Conservation (phyloP, 225 moss, liverwort and hornwort species). For the Marchantia paleacea region DNA sequence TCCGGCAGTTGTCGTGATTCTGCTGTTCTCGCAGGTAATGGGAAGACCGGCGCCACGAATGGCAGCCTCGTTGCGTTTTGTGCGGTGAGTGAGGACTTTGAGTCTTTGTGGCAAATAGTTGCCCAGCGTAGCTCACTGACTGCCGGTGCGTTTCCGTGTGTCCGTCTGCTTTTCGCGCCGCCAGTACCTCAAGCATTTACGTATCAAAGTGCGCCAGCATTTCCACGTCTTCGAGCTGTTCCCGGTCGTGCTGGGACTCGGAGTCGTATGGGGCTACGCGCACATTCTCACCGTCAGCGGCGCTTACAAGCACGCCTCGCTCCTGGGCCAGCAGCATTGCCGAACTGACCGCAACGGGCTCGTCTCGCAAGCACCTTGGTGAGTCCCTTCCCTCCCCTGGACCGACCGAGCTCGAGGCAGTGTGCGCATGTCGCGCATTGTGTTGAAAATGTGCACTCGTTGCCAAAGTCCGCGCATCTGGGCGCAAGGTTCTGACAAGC, state of each 20-base stretch:
- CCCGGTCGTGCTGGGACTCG: conserved; percentile 63
- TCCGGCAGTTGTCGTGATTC: conserved; percentile 62
- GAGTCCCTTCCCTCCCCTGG: background rate
- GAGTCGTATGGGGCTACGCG: conserved; percentile 78
- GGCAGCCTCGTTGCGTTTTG: background rate
- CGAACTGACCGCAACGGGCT: conserved; percentile 82
- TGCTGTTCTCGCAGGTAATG: conserved; percentile 58
- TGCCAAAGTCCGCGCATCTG: conserved; percentile 14
- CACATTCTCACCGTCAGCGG: conserved; percentile 92
- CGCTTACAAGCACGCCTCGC: conserved; percentile 72
- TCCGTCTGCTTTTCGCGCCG: background rate
- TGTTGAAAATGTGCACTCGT: too few species aligned
- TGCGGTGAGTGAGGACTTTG: background rate
- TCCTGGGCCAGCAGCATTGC: conserved; percentile 69
- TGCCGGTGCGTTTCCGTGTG: too few species aligned
- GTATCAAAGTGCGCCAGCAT: conserved; percentile 25
- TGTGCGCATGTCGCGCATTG: too few species aligned
- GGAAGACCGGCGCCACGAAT: too few species aligned
- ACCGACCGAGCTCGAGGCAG: too few species aligned
- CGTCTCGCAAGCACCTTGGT: conserved; percentile 78
- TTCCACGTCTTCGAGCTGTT: conserved; percentile 74
- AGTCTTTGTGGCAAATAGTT: background rate
- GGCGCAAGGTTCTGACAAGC: conserved; percentile 9
- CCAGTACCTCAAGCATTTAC: conserved; percentile 56
- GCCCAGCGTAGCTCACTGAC: background rate